These are phyloP conservation scores for Melanopsichium pennsylvanicum DNA, from an alignment of 1,284 basidiomycete genomes.

Conservation along the genomic window DNA sequence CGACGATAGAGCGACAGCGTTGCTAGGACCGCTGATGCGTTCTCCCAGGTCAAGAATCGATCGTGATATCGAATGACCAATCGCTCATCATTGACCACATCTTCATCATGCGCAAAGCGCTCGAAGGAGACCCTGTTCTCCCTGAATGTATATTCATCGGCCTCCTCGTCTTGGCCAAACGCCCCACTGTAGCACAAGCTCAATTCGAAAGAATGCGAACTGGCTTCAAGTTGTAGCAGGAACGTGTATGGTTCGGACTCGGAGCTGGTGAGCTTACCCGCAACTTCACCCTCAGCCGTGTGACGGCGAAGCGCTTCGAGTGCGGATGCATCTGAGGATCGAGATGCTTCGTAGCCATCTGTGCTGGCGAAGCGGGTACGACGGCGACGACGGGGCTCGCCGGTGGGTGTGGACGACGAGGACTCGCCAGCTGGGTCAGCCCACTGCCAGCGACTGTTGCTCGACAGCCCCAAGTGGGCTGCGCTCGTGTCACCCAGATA, in stretches of 20 bases:
- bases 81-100: constrained; percentile 68
- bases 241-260: constrained; percentile 69
- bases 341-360: constrained; percentile 20
- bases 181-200: constrained; percentile 45
- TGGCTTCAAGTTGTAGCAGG: constrained; percentile 67
- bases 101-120: constrained; percentile 68
- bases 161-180: constrained; percentile 52
- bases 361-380: constrained; percentile 36
- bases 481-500: constrained; percentile 23
- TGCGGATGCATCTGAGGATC: constrained; percentile 11
- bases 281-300: constrained; percentile 14
- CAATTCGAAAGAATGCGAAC: constrained; percentile 69
- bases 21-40: constrained; percentile 68
- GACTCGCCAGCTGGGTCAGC: constrained; percentile 14
- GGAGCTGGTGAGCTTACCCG: constrained; percentile 66
- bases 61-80: constrained; percentile 69
- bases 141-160: constrained; percentile 65
- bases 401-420: constrained; percentile 18
- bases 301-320: constrained; percentile 31
- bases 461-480: constrained; percentile 26
- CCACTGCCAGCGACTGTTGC: constrained; percentile 39
- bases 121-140: constrained; percentile 69
- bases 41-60: constrained; percentile 70
- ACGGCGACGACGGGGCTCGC: constrained; percentile 5
- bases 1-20: constrained; percentile 66